Percentiles rank a stretch among this genome's conserved stretches.
Conservation (phyloP, 108 stramenopile species). For the Nitzschia palea region DNA sequence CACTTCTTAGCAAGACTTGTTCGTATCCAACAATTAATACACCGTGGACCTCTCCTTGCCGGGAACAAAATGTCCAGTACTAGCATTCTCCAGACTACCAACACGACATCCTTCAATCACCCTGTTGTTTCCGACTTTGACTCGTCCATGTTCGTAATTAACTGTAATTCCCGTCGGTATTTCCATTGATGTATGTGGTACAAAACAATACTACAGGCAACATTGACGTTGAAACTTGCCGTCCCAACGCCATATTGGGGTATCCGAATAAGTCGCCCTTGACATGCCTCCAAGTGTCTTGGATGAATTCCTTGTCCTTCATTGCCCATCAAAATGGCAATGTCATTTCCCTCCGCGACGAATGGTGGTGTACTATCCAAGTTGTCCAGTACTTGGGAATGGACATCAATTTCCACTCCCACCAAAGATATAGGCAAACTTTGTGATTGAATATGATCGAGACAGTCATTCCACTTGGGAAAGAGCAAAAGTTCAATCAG, state of each 20-base stretch:
- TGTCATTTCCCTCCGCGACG: constrained; percentile 22
- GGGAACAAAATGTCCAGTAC: no score
- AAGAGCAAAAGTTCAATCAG: constrained; percentile 35
- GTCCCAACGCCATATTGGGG: constrained; percentile 86
- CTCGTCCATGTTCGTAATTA: no score
- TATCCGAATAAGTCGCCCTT: constrained; percentile 61
- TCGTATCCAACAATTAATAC: no score
- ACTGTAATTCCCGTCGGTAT: no score
- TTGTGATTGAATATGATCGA: constrained; percentile 34
- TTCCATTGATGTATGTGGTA: constrained; percentile 24
- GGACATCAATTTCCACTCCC: constrained; percentile 79
- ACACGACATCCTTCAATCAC: no score
- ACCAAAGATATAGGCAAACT: constrained; percentile 46
- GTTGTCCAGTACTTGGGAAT: constrained; percentile 41
- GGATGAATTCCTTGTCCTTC: constrained; percentile 76
- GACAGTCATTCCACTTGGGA: constrained; percentile 68
- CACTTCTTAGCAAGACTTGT: no score
- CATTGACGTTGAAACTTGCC: constrained; percentile 87
- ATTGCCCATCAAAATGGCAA: constrained; percentile 85
- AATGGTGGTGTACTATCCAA: constrained; percentile 2
- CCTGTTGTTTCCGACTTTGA: no score
- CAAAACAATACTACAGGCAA: constrained; percentile 46
- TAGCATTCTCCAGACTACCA: no score
- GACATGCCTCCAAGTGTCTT: constrained; percentile 72
- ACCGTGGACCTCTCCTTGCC: no score